Conservation (phyloP, 305 asterid genomes). For the Euphrasia arctica region DNA sequence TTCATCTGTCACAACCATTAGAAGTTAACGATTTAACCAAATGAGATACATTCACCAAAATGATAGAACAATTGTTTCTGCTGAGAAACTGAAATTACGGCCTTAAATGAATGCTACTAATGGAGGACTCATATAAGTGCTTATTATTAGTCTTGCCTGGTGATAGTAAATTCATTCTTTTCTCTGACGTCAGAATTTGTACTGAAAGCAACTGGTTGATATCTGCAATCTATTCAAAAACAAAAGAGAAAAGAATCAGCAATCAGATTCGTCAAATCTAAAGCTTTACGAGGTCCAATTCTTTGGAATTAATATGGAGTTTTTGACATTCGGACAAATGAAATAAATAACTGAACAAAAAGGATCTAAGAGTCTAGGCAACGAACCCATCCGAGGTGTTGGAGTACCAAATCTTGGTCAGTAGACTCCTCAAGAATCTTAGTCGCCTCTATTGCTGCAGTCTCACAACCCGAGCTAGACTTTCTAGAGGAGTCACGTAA, state of each 20-base stretch:
- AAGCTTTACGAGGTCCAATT: constrained; percentile 13
- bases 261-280: constrained; percentile 25
- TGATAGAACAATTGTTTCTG: constrained; percentile 1
- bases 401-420: constrained; percentile 84
- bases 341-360: not conserved
- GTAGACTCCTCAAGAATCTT: constrained; percentile 82
- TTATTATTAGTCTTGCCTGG: constrained; percentile 58
- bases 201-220: constrained; percentile 78
- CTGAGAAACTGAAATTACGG: constrained; percentile 2
- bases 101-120: constrained; percentile 9
- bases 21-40: constrained; percentile 23
- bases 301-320: constrained; percentile 7
- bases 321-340: not conserved
- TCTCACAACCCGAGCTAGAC: constrained; percentile 41
- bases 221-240: constrained; percentile 75
- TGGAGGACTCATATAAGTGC: constrained; percentile 8
- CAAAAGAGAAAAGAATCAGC: constrained; percentile 23
- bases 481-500: constrained; percentile 40
- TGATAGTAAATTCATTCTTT: constrained; percentile 56
- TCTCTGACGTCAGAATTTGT: constrained; percentile 77
- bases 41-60: constrained; percentile 26
- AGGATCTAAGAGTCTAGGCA: constrained; percentile 16
- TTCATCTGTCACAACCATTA: constrained; percentile 52
- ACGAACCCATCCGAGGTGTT: constrained; percentile 96
- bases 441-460: constrained; percentile 80